Evolutionary conservation across 2,329 filamentous ascomycete species (phyloP), one percentile per base, ranked within the genome.

Genomic region (Elsinoe batatas): DNA sequence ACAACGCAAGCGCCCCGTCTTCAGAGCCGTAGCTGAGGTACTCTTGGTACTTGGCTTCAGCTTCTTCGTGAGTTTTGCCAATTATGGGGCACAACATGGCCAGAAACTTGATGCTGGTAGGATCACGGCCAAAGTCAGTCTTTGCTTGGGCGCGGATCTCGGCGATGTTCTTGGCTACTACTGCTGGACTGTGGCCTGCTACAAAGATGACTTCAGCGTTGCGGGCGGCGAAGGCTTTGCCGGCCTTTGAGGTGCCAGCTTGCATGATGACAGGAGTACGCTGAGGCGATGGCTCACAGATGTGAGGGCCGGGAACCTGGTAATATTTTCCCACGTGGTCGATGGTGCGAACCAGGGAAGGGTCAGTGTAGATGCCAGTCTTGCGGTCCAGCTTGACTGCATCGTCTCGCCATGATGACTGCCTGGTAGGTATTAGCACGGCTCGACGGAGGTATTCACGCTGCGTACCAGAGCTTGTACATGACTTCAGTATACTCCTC

Each of bases 171-270:
- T 79, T 80, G 1, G 78, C 77, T 26, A 83, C 80, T 0, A 83
- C 79, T 1, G 73, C 71, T 0, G 85, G 81, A 1, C 79, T 78
- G 64, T 87, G 83, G 0, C 81, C 81, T 0, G 80, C 83, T 0
- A 86, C 78, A 61, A 88, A 88, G 53, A 88, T 83, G 1, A 79
- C 83, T 63, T 88, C 85, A 0, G 84, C 85, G 63, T 88, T 83
- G 60, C 83, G 79, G 0, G 83, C 82, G 0, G 83, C 83, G 61
- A 88, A 88, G 0, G 70, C 67, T 65, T 84, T 85, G 2, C 84
- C 84, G 0, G 82, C 76, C 50, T 76, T 79, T 0, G 81, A 85
- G 0, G 84, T 84, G 0, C 85, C 85, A 0, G 85, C 85, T 65
- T 88, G 85, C 4, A 88, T 74, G 5, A 88, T 76, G 1, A 88